phyloP scores from a whole-genome alignment of 108 stramenopile genomes.

The Skeletonema menzelii region DNA sequence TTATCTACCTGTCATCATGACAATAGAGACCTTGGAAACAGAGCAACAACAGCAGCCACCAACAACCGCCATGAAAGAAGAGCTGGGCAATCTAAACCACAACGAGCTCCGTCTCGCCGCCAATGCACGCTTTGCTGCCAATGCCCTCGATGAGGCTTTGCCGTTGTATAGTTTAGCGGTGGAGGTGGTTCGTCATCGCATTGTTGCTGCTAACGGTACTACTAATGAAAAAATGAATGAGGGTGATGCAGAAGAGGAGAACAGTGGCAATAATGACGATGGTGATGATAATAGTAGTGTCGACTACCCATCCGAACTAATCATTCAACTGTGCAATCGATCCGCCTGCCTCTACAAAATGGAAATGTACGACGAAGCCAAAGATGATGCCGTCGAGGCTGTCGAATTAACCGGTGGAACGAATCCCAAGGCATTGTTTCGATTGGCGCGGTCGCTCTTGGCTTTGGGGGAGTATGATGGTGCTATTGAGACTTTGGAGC shows the following conservation, averaged over 20 bases:
- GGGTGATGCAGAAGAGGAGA: not conserved
- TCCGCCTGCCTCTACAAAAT: slow-evolving; percentile 73
- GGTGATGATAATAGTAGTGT: not conserved
- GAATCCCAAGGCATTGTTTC: slow-evolving; percentile 72
- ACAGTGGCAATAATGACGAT: too few relatives aligned
- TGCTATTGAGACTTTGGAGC: slow-evolving; percentile 48
- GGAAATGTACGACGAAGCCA: slow-evolving; percentile 63
- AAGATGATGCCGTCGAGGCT: slow-evolving; percentile 60
- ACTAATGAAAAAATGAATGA: not conserved
- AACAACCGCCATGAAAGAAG: not conserved
- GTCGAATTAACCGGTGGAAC: slow-evolving; percentile 34
- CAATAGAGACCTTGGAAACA: not conserved
- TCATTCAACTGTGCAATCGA: slow-evolving; percentile 76
- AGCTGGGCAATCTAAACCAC: slow-evolving; percentile 12
- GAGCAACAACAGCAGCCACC: not conserved
- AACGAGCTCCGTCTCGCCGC: slow-evolving; percentile 49
- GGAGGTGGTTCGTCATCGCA: slow-evolving; percentile 22
- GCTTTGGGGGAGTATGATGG: slow-evolving; percentile 49
- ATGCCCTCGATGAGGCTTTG: slow-evolving; percentile 45
- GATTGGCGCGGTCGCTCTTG: slow-evolving; percentile 73
- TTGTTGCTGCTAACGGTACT: not conserved
- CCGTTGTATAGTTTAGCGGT: slow-evolving; percentile 47
- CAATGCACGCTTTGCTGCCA: slow-evolving; percentile 43
- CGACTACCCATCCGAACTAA: slow-evolving; percentile 27
- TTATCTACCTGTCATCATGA: not conserved